Conservation (phyloP, 75 land plant species). For the Sequoia sempervirens region DNA sequence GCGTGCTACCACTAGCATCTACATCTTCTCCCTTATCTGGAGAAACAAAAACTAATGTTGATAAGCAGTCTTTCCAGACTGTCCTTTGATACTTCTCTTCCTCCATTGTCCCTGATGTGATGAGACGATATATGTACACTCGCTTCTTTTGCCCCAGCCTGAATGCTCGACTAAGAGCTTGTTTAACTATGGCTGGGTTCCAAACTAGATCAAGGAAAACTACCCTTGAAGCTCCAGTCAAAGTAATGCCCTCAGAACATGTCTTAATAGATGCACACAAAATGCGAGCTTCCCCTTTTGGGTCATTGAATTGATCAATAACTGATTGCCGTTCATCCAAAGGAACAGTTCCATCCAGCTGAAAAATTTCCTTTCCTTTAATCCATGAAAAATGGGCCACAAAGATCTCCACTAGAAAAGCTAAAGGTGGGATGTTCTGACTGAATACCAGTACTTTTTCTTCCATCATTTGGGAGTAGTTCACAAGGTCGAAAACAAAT, state of each 20-base stretch:
- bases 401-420: slow-evolving; percentile 37
- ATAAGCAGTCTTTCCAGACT: slow-evolving; percentile 46
- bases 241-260: slow-evolving; percentile 72
- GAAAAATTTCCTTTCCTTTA: slow-evolving; percentile 59
- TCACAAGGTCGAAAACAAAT: slow-evolving; percentile 59
- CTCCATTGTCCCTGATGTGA: slow-evolving; percentile 53
- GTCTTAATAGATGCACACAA: slow-evolving; percentile 77
- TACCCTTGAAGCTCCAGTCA: slow-evolving; percentile 86
- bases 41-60: slow-evolving; percentile 54
- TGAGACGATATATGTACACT: slow-evolving; percentile 68
- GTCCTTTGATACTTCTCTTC: slow-evolving; percentile 44
- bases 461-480: slow-evolving; percentile 14
- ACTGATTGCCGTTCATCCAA: slow-evolving; percentile 35
- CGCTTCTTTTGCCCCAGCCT: slow-evolving; percentile 71
- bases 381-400: slow-evolving; percentile 36
- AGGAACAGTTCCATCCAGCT: slow-evolving; percentile 52
- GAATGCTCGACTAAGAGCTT: slow-evolving; percentile 84
- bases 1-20: background rate
- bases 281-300: slow-evolving; percentile 33
- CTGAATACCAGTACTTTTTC: slow-evolving; percentile 85
- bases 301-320: slow-evolving; percentile 58
- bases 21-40: background rate
- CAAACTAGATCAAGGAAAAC: slow-evolving; percentile 77
- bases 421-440: slow-evolving; percentile 54
- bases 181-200: slow-evolving; percentile 78